Evolutionary conservation across 202 grass and related monocot species (phyloP).

Genomic region (Zoysia matrella): DNA sequence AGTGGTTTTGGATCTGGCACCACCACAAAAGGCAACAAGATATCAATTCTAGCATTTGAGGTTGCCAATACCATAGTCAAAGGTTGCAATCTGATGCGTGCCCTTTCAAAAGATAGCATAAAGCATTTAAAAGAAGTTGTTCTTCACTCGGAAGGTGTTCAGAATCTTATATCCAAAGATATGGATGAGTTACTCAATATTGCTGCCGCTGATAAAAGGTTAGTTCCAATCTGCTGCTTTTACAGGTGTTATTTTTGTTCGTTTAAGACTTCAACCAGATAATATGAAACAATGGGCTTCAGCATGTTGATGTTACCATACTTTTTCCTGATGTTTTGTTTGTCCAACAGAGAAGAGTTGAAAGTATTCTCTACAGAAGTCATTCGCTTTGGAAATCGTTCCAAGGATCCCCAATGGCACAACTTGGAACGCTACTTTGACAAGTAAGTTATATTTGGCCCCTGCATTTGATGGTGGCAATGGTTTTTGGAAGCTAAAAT

Average conservation of each 20-base stretch:
- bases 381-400: constrained; percentile 91
- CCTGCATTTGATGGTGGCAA: constrained; percentile 15
- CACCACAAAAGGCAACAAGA: constrained; percentile 82
- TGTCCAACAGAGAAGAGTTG: constrained; percentile 82
- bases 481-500: constrained; percentile 27
- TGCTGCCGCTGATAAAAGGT: constrained; percentile 65
- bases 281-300: constrained; percentile 19
- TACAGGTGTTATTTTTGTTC: constrained; percentile 28
- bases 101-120: too few species aligned
- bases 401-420: constrained; percentile 99
- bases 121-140: constrained; percentile 49
- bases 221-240: constrained; percentile 21
- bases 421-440: constrained; percentile 93
- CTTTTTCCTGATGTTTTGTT: constrained; percentile 33
- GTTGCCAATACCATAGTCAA: constrained; percentile 97
- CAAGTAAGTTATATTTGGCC: constrained; percentile 61
- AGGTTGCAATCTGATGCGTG: constrained; percentile 28
- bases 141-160: constrained; percentile 90
- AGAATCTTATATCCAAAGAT: constrained; percentile 92
- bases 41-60: constrained; percentile 96
- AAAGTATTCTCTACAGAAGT: constrained; percentile 92
- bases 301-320: constrained; percentile 9
- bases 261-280: constrained; percentile 2
- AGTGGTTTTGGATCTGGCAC: too few species aligned
- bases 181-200: constrained; percentile 78